Base-by-base conservation (phyloP, 441 rosid species). In the Populus trichocarpa region DNA sequence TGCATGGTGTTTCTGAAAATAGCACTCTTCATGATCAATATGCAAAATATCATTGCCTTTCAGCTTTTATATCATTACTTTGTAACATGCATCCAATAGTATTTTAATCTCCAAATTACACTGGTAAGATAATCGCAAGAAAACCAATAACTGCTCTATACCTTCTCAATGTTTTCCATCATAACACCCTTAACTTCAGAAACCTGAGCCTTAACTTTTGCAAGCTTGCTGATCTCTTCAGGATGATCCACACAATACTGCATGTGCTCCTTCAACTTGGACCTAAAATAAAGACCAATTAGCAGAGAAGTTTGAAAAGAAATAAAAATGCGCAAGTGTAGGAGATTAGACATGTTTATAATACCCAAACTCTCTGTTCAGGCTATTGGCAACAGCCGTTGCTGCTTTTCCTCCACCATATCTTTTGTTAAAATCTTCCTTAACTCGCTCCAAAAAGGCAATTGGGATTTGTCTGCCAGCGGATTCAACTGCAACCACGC, bases 401-500 rank as follows among this genome's bases (percentile, higher is more conserved):
- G 92, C 87, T 82, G 97, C 94, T 82, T 93, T 94, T 42, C 97
- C 98, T 74, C 93, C 96, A 66, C 92, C 89, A 61, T 94, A 91
- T 91, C 84, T 91, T 84, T 83, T 83, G 69, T 91, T 86, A 75
- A 96, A 94, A 74, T 94, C 99, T 83, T 92, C 98, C 85, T 90
- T 96, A 23, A 94, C 88, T 77, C 92, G 90, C 84, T 96, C 96
- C 53, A 96, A 93, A 83, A 89, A 94, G 25, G 93, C 99, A 86
- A 94, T 94, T 16, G 98, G 97, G 82, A 94, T 73, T 86, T 96
- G 96, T 69, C 92, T 90, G 72, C 98, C 98, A 78, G 85, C 89
- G 57, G 98, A 90, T 79, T 96, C 98, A 23, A 88, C 92, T 3
- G 99, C 99, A 82, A 94, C 99, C 76, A 96, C 98, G 76, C 99